Conservation (phyloP, 805 yeast genomes). For the Candida chilensis region DNA sequence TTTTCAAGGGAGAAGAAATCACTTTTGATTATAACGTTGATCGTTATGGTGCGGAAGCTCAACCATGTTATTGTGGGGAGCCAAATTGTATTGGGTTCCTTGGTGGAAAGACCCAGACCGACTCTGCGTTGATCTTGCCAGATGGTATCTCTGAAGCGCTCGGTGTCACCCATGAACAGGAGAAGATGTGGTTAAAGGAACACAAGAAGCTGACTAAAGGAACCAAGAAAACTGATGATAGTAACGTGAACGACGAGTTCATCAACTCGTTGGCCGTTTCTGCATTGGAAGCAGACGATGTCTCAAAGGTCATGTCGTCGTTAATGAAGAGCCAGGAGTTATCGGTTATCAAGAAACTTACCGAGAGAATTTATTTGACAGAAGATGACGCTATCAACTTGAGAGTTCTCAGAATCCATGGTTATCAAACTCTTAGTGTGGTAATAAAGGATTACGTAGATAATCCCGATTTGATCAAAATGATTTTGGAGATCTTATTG, state of each 20-base stretch:
- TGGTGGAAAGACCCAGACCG: conserved; percentile 97
- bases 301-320: conserved; percentile 72
- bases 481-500: conserved; percentile 48
- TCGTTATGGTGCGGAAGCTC: conserved; percentile 91
- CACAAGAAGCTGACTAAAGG: conserved; percentile 37
- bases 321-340: conserved; percentile 69
- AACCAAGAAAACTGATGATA: conserved; percentile 36
- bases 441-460: conserved; percentile 32
- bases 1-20: conserved; percentile 75
- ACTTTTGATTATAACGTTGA: conserved; percentile 93
- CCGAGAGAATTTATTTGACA: conserved; percentile 56
- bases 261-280: conserved; percentile 47
- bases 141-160: conserved; percentile 79
- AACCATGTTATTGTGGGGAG: conserved; percentile 91
- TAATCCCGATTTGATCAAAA: conserved; percentile 29
- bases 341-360: conserved; percentile 52
- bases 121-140: conserved; percentile 77
- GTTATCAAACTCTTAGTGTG: conserved; percentile 69
- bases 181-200: conserved; percentile 61
- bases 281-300: conserved; percentile 36
- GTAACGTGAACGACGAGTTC: conserved; percentile 55
- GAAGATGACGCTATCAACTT: conserved; percentile 40
- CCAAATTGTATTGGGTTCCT: conserved; percentile 85
- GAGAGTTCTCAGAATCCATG: conserved; percentile 71
- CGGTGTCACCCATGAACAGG: conserved; percentile 62